Evolutionary conservation across 140 eudicot species (phyloP).

Genomic region (Cichorium intybus): DNA sequence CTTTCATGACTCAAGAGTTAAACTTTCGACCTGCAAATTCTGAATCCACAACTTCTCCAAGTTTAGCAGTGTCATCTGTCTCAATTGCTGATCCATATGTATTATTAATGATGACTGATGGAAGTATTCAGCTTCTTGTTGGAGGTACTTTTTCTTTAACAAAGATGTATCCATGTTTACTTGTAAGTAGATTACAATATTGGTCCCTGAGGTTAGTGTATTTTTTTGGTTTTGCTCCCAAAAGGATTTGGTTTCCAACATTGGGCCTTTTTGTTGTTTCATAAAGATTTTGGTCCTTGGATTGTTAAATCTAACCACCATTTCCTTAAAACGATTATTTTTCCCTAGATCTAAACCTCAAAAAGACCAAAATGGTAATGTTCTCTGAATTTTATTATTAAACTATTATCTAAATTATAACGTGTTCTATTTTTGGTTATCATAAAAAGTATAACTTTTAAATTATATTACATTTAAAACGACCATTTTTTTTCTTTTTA

Average conservation of each 20-base stretch:
- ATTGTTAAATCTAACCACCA: background rate
- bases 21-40: constrained; percentile 56
- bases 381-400: background rate
- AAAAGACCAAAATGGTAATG: background rate
- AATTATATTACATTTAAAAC: background rate
- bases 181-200: background rate
- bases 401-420: background rate
- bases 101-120: constrained; percentile 82
- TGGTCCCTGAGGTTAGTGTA: background rate
- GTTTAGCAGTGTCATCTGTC: constrained; percentile 63
- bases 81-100: constrained; percentile 98
- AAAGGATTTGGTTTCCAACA: background rate
- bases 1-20: constrained; percentile 90
- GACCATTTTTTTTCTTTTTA: background rate
- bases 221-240: background rate
- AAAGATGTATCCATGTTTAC: background rate
- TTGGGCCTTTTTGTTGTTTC: background rate
- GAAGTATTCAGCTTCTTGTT: constrained; percentile 92
- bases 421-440: background rate
- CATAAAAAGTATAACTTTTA: background rate
- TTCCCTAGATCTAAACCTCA: background rate
- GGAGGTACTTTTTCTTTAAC: constrained; percentile 62
- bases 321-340: no score
- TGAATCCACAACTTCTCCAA: constrained; percentile 61
- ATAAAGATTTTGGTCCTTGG: background rate